phyloP scores from a whole-genome alignment of 2,329 filamentous ascomycete genomes.

The Fusarium brachygibbosum region DNA sequence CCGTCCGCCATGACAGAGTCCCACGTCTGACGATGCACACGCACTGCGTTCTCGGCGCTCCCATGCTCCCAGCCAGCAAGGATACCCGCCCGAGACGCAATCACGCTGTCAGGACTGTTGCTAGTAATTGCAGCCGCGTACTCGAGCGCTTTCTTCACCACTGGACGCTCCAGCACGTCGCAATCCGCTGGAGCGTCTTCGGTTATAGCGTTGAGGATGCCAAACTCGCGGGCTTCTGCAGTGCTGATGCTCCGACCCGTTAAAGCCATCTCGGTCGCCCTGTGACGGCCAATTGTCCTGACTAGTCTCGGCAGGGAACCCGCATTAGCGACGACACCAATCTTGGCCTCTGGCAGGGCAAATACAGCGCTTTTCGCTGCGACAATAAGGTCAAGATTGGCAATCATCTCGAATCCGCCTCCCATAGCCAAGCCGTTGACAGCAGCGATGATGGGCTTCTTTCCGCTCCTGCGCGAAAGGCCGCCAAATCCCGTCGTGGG shows the following conservation, averaged over 20 bases:
- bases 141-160: constrained; percentile 68
- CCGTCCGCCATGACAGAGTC: constrained; percentile 70
- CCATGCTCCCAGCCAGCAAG: constrained; percentile 77
- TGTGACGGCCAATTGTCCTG: constrained; percentile 74
- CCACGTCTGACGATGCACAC: constrained; percentile 65
- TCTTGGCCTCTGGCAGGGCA: constrained; percentile 77
- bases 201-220: constrained; percentile 75
- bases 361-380: constrained; percentile 72
- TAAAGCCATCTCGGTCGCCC: constrained; percentile 77
- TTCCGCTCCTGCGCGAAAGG: constrained; percentile 73
- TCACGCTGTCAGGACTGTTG: constrained; percentile 78
- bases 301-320: constrained; percentile 77
- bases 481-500: constrained; percentile 70
- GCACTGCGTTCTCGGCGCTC: constrained; percentile 70
- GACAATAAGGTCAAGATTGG: constrained; percentile 80
- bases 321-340: constrained; percentile 78
- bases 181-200: constrained; percentile 47
- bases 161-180: constrained; percentile 52
- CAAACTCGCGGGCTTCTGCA: constrained; percentile 71
- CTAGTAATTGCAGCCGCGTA: constrained; percentile 71
- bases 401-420: constrained; percentile 81
- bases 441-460: constrained; percentile 82
- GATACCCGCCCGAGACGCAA: constrained; percentile 76
- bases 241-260: constrained; percentile 70
- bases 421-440: constrained; percentile 82